Base-by-base conservation (phyloP, 192 early-diverging fungal genomes). In the Umbelopsis sp. region DNA sequence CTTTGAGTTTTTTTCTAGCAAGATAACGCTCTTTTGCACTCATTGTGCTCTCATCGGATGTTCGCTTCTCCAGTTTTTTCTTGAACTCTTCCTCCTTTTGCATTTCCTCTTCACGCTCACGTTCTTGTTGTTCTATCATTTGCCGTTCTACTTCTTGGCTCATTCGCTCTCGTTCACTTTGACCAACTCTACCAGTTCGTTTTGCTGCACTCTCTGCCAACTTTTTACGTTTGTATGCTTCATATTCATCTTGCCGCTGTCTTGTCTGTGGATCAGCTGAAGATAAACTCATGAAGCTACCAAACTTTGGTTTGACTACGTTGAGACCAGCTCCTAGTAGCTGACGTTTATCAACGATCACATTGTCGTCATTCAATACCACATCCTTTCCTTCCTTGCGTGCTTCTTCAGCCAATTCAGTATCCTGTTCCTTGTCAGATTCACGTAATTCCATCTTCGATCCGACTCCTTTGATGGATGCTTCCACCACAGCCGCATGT, bases 311-410 rank as follows among this genome's bases (percentile, higher is more conserved):
- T 53, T 82, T 81, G 17, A 79, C 72, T 5, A 94, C 71, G 65
- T 94, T 94, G 36, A 94, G 83, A 8, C 93, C 93, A 65, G 88
- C 89, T 8, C 78, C 71, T 14, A 94, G 80, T 8, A 94, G 76
- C 29, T 90, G 81, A 10, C 91, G 83, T 73, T 93, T 93, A 75
- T 94, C 91, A 12, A 94, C 88, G 29, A 94, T 79, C 44, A 92
- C 82, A 11, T 90, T 84, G 16, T 87, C 86, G 38, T 92, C 93
- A 73, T 94, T 94, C 47, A 92, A 11, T 1, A 69, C 66, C 5
- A 92, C 83, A 5, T 83, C 70, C 68, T 80, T 71, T 2, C 84
- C 83, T 51, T 77, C 79, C 73, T 80, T 74, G 67, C 68, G 71
- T 53, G 86, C 81, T 44, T 78, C 73, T 45, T 78, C 74, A 3